Conservation (phyloP, 2,329 filamentous ascomycete species). For the Gnomoniopsis sp. region DNA sequence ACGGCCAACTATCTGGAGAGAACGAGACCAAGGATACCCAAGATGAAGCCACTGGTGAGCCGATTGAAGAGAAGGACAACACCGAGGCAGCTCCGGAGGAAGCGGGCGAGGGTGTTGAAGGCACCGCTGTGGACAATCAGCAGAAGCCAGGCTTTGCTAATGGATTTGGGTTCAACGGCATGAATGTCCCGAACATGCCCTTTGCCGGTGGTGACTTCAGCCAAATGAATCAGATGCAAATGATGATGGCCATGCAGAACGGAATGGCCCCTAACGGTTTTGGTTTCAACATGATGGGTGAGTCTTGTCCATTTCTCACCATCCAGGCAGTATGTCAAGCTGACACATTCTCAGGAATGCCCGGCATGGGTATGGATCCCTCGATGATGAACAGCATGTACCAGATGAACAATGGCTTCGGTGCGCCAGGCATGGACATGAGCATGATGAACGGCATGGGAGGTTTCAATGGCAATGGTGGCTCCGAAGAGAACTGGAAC, state of each 20-base stretch:
- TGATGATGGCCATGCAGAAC: conserved; percentile 75
- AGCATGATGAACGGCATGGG: conserved; percentile 75
- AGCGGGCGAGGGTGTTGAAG: conserved; percentile 28
- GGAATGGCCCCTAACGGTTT: conserved; percentile 57
- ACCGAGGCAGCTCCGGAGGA: conserved; percentile 25
- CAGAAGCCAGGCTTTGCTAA: conserved; percentile 24
- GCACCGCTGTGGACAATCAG: conserved; percentile 29
- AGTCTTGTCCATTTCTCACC: conserved; percentile 33
- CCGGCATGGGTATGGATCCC: conserved; percentile 81
- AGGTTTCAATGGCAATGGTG: conserved; percentile 63
- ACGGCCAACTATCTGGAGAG: conserved; percentile 5
- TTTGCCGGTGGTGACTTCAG: conserved; percentile 66
- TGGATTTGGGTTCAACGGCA: conserved; percentile 32
- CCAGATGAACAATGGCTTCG: conserved; percentile 71
- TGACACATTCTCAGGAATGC: conserved; percentile 59
- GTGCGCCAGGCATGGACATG: conserved; percentile 71
- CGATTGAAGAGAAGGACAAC: conserved; percentile 13
- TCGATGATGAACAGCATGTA: conserved; percentile 71
- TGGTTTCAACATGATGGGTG: conserved; percentile 82
- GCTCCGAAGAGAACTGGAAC: conserved; percentile 77
- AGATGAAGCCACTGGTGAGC: conserved; percentile 6
- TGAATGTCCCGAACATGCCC: conserved; percentile 55
- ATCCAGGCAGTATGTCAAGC: conserved; percentile 12
- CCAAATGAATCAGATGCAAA: conserved; percentile 60
- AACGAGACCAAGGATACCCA: conserved; percentile 17